These are phyloP conservation scores for Populus deltoides DNA, from an alignment of 345 rosid species.

Conservation along the genomic window DNA sequence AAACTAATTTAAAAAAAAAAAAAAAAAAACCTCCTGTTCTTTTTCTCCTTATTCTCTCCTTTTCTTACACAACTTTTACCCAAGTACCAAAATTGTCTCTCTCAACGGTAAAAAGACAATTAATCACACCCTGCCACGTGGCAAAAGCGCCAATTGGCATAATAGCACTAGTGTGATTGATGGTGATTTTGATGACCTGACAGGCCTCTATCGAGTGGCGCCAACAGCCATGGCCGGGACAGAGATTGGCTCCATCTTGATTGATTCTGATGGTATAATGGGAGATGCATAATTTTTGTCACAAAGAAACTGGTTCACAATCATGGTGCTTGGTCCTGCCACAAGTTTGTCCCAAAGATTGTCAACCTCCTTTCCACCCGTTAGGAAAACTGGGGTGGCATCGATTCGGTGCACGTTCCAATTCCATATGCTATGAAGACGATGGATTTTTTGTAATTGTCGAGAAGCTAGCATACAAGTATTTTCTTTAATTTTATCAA, in stretches of 20 bases:
- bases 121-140: background rate
- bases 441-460: conserved; percentile 58
- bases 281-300: conserved; percentile 33
- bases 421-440: conserved; percentile 46
- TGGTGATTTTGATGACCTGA: background rate
- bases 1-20: too few species aligned
- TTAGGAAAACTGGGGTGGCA: conserved; percentile 66
- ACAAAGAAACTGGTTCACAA: conserved; percentile 47
- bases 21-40: background rate
- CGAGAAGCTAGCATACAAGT: conserved; percentile 49
- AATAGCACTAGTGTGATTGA: too few species aligned
- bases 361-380: conserved; percentile 51
- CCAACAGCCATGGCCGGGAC: conserved; percentile 56
- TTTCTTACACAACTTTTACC: background rate
- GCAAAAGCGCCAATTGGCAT: background rate
- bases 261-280: conserved; percentile 25
- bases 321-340: conserved; percentile 48
- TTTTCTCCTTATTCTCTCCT: background rate
- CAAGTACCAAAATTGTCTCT: background rate
- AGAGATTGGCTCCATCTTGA: conserved; percentile 5
- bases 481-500: conserved; percentile 58
- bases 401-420: conserved; percentile 75
- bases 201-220: conserved; percentile 22
- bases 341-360: conserved; percentile 67
- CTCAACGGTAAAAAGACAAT: background rate